Evolutionary conservation across 1,284 basidiomycete species (phyloP), one percentile per base, ranked within the genome.

Genomic region (Vanrija sp.): DNA sequence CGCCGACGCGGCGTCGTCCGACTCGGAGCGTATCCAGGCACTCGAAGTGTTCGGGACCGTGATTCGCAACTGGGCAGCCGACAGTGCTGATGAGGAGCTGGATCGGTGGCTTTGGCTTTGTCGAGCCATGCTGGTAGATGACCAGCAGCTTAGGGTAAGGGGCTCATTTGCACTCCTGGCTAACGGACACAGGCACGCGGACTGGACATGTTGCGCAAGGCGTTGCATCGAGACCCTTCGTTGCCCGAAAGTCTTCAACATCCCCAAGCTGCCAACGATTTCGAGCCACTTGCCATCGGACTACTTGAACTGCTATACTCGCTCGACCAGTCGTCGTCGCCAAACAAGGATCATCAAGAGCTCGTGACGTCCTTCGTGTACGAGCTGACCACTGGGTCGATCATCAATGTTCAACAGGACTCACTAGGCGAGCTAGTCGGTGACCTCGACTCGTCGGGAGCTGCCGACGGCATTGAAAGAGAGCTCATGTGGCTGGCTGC

Each of bases 61-160:
- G 0, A 67, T 74, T 1, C 61, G 62, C 18, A 67, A 65, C 41
- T 74, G 72, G 72, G 55, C 66, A 3, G 55, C 65, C 0, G 72
- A 72, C 36, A 67, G 53, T 35, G 59, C 65, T 3, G 70, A 71
- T 8, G 72, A 72, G 49, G 69, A 72, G 53, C 53, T 74, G 1
- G 63, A 62, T 20, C 47, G 72, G 8, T 74, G 70, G 72, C 45
- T 70, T 19, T 74, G 68, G 68, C 61, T 74, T 3, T 70, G 64
- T 47, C 60, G 63, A 25, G 72, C 69, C 0, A 54, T 72, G 15
- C 36, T 62, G 15, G 47, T 58, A 7, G 63, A 67, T 14, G 70
- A 72, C 52, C 53, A 59, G 35, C 65, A 65, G 42, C 20, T 71
- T 6, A 31, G 31, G 31, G 31, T 31, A 12, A 14, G 31, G 2